Evolutionary conservation across 345 rosid genomes (phyloP).

Genomic region (Salix viminalis): DNA sequence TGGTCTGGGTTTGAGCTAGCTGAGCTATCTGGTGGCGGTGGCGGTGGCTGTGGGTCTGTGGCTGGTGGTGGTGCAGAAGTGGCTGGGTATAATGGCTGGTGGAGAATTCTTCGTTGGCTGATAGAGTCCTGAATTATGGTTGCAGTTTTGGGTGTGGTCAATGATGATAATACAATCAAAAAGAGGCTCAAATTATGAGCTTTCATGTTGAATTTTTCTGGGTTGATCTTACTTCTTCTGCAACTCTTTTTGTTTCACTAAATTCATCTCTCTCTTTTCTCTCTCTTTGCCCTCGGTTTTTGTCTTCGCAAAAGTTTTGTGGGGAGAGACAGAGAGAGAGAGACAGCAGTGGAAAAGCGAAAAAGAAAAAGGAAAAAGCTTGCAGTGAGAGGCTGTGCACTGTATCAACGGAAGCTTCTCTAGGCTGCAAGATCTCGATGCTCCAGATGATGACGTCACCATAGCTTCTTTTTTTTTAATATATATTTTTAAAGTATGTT

Average conservation of each 20-base stretch:
- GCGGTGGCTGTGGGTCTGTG: conserved; percentile 30
- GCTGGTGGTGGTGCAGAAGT: conserved; percentile 51
- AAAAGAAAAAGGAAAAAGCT: neutral
- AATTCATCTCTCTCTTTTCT: conserved; percentile 42
- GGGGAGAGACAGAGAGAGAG: conserved; percentile 10
- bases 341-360: neutral
- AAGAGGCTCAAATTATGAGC: conserved; percentile 25
- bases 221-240: conserved; percentile 26
- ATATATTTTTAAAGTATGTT: neutral
- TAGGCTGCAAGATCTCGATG: conserved; percentile 66
- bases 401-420: conserved; percentile 46
- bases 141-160: neutral
- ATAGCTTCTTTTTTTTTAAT: neutral
- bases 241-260: conserved; percentile 23
- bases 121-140: neutral
- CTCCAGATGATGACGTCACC: conserved; percentile 46
- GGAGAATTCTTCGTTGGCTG: conserved; percentile 62
- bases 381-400: neutral
- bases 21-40: conserved; percentile 47
- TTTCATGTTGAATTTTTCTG: conserved; percentile 57
- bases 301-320: neutral
- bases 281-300: neutral
- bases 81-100: conserved; percentile 80
- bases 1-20: conserved; percentile 54
- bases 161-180: conserved; percentile 11